Conservation (phyloP, 805 yeast genomes). For the Metschnikowia koreensis region DNA sequence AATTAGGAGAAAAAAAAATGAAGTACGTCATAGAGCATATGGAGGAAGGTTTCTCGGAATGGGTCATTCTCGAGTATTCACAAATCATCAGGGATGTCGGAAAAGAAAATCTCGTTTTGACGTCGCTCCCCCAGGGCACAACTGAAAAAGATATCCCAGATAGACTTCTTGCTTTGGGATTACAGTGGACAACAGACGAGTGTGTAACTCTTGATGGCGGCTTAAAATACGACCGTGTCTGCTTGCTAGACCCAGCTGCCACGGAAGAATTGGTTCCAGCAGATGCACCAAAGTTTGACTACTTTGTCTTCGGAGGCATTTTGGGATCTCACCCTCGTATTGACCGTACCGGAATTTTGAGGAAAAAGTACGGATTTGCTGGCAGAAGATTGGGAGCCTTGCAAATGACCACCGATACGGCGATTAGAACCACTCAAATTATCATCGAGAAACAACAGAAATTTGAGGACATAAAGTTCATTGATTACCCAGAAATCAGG, state of each 20-base stretch:
- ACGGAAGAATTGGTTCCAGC: constrained; percentile 65
- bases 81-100: constrained; percentile 86
- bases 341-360: constrained; percentile 88
- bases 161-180: constrained; percentile 54
- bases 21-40: constrained; percentile 94
- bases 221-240: constrained; percentile 51
- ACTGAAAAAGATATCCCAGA: constrained; percentile 63
- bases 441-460: constrained; percentile 58
- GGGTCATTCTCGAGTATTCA: constrained; percentile 88
- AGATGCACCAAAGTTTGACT: constrained; percentile 68
- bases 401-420: constrained; percentile 98
- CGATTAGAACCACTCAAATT: constrained; percentile 83
- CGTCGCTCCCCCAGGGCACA: constrained; percentile 70
- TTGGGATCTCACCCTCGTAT: constrained; percentile 91
- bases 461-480: constrained; percentile 75
- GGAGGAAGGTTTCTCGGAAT: constrained; percentile 95
- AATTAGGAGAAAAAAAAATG: constrained; percentile 39
- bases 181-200: constrained; percentile 82
- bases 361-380: constrained; percentile 74
- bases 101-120: constrained; percentile 63
- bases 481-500: constrained; percentile 92
- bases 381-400: constrained; percentile 84
- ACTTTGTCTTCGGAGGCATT: constrained; percentile 94
- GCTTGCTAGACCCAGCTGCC: constrained; percentile 90
- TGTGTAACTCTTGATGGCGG: constrained; percentile 52